phyloP scores from a whole-genome alignment of 208 protist genomes.

The Crithidia brevicula region DNA sequence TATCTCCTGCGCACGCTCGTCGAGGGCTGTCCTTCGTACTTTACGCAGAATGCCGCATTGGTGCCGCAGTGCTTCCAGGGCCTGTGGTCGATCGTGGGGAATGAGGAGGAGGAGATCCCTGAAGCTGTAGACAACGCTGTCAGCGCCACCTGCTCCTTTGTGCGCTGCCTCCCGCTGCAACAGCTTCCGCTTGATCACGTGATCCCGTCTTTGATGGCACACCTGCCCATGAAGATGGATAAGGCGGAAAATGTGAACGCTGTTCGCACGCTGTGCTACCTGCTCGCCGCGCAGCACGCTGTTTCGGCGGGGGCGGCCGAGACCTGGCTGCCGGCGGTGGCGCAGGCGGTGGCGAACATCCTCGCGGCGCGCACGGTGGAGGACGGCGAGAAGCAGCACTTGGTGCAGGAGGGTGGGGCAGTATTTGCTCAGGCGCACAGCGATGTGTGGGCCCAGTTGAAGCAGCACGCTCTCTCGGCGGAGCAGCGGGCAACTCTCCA shows the following conservation, averaged over 20 bases:
- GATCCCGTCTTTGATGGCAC: constrained; percentile 54
- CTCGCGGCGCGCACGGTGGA: constrained; percentile 55
- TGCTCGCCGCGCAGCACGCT: constrained; percentile 31
- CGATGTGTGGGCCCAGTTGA: constrained; percentile 42
- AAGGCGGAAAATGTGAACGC: constrained; percentile 80
- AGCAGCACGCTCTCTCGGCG: constrained; percentile 28
- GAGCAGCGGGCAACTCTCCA: constrained; percentile 47
- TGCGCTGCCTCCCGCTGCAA: constrained; percentile 51
- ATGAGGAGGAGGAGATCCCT: constrained; percentile 60
- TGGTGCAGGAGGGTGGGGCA: constrained; percentile 40
- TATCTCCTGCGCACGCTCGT: constrained; percentile 69
- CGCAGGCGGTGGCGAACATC: constrained; percentile 42
- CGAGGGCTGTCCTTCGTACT: constrained; percentile 52
- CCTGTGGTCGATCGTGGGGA: constrained; percentile 42
- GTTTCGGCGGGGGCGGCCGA: constrained; percentile 27
- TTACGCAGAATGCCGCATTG: constrained; percentile 19
- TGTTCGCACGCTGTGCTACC: constrained; percentile 47
- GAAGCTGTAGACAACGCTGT: constrained; percentile 87
- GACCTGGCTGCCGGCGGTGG: constrained; percentile 44
- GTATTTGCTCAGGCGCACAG: constrained; percentile 34
- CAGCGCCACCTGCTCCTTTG: constrained; percentile 78
- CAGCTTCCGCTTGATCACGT: constrained; percentile 37
- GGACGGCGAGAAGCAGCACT: constrained; percentile 49
- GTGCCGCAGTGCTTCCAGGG: constrained; percentile 41
- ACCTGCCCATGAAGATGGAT: constrained; percentile 83